These are phyloP conservation scores for Populus hybrid DNA, from an alignment of 441 rosid genomes.

Conservation along the genomic window DNA sequence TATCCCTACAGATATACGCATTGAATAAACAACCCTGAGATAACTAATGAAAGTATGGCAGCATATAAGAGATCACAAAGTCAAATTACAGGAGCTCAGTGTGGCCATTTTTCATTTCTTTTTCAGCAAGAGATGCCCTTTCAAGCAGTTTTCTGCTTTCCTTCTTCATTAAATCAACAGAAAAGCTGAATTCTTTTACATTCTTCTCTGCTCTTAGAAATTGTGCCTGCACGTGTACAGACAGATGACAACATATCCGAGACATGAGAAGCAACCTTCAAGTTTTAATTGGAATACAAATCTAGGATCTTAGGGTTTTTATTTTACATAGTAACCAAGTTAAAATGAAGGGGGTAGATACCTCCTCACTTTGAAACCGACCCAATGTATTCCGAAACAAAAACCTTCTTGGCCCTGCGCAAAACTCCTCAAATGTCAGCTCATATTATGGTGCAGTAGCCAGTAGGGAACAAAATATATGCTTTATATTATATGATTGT, in stretches of 20 bases:
- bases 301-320: neutral
- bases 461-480: too few relatives aligned
- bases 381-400: slow-evolving; percentile 71
- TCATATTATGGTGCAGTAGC: neutral
- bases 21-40: slow-evolving; percentile 12
- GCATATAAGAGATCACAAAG: slow-evolving; percentile 7
- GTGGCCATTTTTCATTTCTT: slow-evolving; percentile 72
- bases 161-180: slow-evolving; percentile 80
- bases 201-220: slow-evolving; percentile 75
- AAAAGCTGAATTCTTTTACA: slow-evolving; percentile 60
- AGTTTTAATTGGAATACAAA: neutral
- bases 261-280: neutral
- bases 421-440: slow-evolving; percentile 15
- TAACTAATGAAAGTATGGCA: neutral
- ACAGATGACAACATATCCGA: neutral
- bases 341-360: slow-evolving; percentile 17
- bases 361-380: slow-evolving; percentile 88
- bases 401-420: slow-evolving; percentile 82
- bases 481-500: too few relatives aligned
- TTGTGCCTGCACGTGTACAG: slow-evolving; percentile 46
- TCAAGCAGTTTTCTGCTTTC: slow-evolving; percentile 81
- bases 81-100: slow-evolving; percentile 59
- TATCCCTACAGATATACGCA: slow-evolving; percentile 41
- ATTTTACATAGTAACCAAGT: neutral
- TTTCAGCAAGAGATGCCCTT: slow-evolving; percentile 82